Evolutionary conservation across 2,329 filamentous ascomycete genomes (phyloP).

Genomic region (Chaetomium globosum): DNA sequence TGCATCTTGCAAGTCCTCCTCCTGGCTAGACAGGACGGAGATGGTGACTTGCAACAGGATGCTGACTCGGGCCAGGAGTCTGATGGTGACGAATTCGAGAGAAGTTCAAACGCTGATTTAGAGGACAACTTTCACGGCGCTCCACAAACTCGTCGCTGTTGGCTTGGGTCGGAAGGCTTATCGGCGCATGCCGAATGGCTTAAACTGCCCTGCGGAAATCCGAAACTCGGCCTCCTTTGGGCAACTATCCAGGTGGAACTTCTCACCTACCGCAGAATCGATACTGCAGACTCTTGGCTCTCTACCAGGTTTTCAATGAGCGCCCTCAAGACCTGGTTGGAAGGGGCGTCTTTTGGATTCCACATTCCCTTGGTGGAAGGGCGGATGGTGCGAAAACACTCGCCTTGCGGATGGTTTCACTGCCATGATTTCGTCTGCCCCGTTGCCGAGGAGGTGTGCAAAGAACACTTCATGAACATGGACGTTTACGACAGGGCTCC

Average conservation of each 20-base stretch:
- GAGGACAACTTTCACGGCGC: too few species aligned
- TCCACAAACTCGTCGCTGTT: too few species aligned
- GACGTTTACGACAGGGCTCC: slow-evolving; percentile 12
- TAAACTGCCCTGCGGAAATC: slow-evolving; percentile 6
- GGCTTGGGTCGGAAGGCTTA: too few species aligned
- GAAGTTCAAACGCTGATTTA: too few species aligned
- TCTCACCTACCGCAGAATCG: slow-evolving; percentile 19
- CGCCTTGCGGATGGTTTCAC: slow-evolving; percentile 12
- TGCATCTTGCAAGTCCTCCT: slow-evolving; percentile 18
- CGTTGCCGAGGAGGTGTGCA: slow-evolving; percentile 16
- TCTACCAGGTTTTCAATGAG: slow-evolving; percentile 13
- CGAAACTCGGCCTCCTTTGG: slow-evolving; percentile 20
- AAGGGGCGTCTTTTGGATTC: slow-evolving; percentile 9
- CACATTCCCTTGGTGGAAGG: slow-evolving; percentile 12
- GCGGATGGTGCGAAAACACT: neutral
- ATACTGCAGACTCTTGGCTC: slow-evolving; percentile 6
- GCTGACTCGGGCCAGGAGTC: too few species aligned
- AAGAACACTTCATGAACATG: slow-evolving; percentile 22
- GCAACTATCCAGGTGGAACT: slow-evolving; percentile 19
- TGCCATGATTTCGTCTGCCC: slow-evolving; percentile 8
- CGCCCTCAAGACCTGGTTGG: slow-evolving; percentile 19
- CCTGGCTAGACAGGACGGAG: neutral
- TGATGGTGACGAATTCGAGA: too few species aligned
- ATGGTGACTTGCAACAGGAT: too few species aligned
- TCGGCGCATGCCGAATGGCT: slow-evolving; percentile 8